Evolutionary conservation across 2,329 filamentous ascomycete species (phyloP), one percentile per base, ranked within the genome.

Genomic region (Aspergillus udagawae): DNA sequence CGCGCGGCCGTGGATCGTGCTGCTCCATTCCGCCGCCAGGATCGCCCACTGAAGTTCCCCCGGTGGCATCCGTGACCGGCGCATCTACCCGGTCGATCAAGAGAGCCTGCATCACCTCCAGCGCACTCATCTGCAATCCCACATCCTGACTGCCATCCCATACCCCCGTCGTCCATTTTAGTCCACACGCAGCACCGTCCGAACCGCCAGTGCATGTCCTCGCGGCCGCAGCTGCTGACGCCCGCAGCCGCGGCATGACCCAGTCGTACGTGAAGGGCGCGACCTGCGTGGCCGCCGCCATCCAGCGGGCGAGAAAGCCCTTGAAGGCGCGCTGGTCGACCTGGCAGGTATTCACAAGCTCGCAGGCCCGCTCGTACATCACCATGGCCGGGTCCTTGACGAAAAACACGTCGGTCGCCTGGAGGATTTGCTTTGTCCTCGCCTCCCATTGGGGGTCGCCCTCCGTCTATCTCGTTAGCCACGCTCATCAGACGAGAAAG

Each of bases 291-390:
- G 83, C 79, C 3, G 80, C 76, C 14, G 82, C 83, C 73, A 80
- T 77, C 80, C 84, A 89, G 42, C 86, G 82, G 0, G 81, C 75
- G 5, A 88, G 77, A 66, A 86, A 88, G 10, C 84, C 84, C 71
- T 88, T 89, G 78, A 88, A 89, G 1, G 81, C 82, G 49, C 79
- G 80, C 70, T 87, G 84, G 60, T 88, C 85, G n/a, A 81, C 77
- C 70, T 86, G 83, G 73, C 86, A 88, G 14, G 72, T 78, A 61
- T 75, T 69, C 58, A 77, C 66, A 49, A 66, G 71, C 67, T 88
- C 86, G 66, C 86, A 89, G 10, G 83, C 79, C 41, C 77, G 75
- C 68, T 88, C 86, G 63, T 77, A 83, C 75, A 86, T 81, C 58
- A 86, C 74, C 57, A 80, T 71, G 2, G 57, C 48, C 7, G 67